These are phyloP conservation scores for Corniculantispora saksenae DNA, from an alignment of 2,329 filamentous ascomycete species.

Conservation along the genomic window DNA sequence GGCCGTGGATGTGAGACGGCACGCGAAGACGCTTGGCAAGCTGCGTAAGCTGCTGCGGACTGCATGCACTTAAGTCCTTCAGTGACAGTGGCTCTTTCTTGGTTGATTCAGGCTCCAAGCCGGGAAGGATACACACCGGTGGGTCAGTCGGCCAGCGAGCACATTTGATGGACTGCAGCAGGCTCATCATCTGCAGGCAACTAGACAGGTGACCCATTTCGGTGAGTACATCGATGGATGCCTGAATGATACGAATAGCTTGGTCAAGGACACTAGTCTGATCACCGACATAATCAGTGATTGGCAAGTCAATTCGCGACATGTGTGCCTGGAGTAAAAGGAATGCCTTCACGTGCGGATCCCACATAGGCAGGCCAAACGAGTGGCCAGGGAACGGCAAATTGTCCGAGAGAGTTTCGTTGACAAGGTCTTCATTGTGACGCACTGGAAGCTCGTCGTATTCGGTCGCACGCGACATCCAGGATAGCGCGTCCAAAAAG, in stretches of 20 bases:
- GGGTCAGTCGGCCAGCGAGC: constrained; percentile 87
- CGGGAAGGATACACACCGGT: constrained; percentile 77
- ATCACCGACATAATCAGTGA: constrained; percentile 96
- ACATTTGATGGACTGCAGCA: constrained; percentile 90
- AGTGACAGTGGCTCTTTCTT: constrained; percentile 46
- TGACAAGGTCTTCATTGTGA: constrained; percentile 98
- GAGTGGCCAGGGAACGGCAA: constrained; percentile 63
- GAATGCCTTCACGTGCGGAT: constrained; percentile 96
- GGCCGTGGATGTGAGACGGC: constrained; percentile 41
- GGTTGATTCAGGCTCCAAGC: constrained; percentile 53
- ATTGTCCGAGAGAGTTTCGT: constrained; percentile 81
- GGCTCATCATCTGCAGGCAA: constrained; percentile 76
- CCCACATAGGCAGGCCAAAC: constrained; percentile 89
- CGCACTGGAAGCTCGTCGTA: constrained; percentile 97
- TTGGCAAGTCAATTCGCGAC: constrained; percentile 87
- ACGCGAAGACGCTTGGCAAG: constrained; percentile 56
- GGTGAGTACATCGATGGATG: constrained; percentile 87
- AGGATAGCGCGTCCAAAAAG: constrained; percentile 81
- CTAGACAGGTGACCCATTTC: constrained; percentile 83
- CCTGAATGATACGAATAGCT: constrained; percentile 94
- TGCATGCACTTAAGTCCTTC: constrained; percentile 37
- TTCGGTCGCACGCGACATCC: constrained; percentile 92
- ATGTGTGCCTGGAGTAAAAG: constrained; percentile 93
- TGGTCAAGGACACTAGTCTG: constrained; percentile 89
- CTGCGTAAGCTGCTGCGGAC: constrained; percentile 38